Conservation (phyloP, 2,329 filamentous ascomycete species). For the Lecanosticta acicola region DNA sequence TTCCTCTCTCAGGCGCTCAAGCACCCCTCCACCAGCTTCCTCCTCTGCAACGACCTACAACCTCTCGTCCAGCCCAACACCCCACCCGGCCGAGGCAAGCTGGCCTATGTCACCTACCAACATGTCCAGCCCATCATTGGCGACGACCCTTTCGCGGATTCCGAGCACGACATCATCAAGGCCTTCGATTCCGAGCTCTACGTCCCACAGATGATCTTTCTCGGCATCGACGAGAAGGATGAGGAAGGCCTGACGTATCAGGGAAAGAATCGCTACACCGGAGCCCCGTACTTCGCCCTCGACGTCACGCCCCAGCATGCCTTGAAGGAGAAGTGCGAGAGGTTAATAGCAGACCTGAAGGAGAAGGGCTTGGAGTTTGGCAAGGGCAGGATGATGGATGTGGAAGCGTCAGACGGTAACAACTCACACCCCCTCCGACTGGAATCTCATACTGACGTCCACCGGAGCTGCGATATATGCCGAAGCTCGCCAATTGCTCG, state of each 20-base stretch:
- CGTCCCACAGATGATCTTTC: slow-evolving; percentile 69
- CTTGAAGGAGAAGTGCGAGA: slow-evolving; percentile 57
- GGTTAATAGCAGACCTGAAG: slow-evolving; percentile 55
- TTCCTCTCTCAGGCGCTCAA: slow-evolving; percentile 65
- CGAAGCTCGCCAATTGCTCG: slow-evolving; percentile 77
- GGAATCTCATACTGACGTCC: neutral
- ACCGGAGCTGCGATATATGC: slow-evolving; percentile 81
- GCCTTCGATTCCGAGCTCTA: slow-evolving; percentile 66
- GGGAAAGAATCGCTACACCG: slow-evolving; percentile 62
- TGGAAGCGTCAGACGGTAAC: slow-evolving; percentile 58
- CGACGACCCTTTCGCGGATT: slow-evolving; percentile 60
- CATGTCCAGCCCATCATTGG: slow-evolving; percentile 69
- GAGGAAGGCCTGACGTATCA: slow-evolving; percentile 56
- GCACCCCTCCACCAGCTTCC: slow-evolving; percentile 62
- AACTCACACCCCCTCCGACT: neutral
- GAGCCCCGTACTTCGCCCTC: slow-evolving; percentile 80
- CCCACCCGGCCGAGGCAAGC: slow-evolving; percentile 34
- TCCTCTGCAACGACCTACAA: slow-evolving; percentile 72
- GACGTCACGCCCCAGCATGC: slow-evolving; percentile 68
- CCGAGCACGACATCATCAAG: slow-evolving; percentile 67
- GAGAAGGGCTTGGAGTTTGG: slow-evolving; percentile 61
- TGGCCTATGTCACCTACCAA: slow-evolving; percentile 63
- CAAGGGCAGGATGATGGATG: slow-evolving; percentile 56
- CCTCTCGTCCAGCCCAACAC: slow-evolving; percentile 54
- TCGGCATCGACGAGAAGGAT: slow-evolving; percentile 69